Evolutionary conservation across 257 asterid genomes (phyloP), one percentile per base, ranked within the genome.

Genomic region (Nemophila menziesii): DNA sequence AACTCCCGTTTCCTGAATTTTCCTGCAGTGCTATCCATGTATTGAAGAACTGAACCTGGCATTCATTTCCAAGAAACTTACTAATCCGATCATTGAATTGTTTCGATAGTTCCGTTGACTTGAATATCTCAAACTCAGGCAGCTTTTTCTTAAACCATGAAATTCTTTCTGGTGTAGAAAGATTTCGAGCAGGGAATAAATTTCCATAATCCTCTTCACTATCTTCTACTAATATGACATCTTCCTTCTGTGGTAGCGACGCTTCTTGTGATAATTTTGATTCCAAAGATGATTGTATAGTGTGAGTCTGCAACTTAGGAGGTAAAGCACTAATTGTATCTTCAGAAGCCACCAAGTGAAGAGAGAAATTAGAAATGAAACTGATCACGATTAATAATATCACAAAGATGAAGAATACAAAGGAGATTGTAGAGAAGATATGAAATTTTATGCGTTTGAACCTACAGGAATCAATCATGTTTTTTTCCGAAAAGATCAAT

Each of bases 1-100:
- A 75, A 39, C 55, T 75, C 77, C 48, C 82, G 58, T 27, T 51
- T 39, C 0, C 77, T 59, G 24, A 73, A 78, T 0, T 57, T 62
- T 15, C 33, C 54, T 1, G 43, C 44, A 0, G 54, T 4, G 63
- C 49, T 43, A 62, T 62, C 68, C 68, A 62, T 44, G 58, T 55
- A 44, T 55, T 55, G 62, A 62, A 62, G 11, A 62, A 49, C 33
- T 44, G 54, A 50, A 64, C 43, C 14, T 2, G 17, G 54, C 71
- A 58, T 10, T 19, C 16, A 24, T 12, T 20, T 1, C 23, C 21
- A 8, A 49, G 13, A 13, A 58, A 58, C 3, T 39, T 5, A 10
- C 52, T 46, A 3, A 64, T 24, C 27, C 58, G 44, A 0, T 11
- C 21, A n/a, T 54, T 56, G 11, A 64, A 58, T 23, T 44, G 42